phyloP scores from a whole-genome alignment of 176 grass and related monocot species.

The Zoysia pacifica region DNA sequence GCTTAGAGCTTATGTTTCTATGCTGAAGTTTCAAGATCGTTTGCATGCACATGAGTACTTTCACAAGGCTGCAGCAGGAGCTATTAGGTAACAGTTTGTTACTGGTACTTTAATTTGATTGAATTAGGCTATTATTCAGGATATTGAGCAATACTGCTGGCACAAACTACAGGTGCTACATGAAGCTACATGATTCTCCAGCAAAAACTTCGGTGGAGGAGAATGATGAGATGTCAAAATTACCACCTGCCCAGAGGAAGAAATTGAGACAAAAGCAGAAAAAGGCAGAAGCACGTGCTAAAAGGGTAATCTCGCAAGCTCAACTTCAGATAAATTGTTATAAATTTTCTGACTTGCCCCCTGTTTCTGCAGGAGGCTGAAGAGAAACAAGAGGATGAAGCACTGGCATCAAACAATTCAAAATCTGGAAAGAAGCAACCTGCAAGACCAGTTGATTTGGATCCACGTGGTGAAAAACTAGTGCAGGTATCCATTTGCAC shows the following conservation, averaged over 20 bases:
- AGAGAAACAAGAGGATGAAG: conserved; percentile 87
- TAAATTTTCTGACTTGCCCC: conserved; percentile 20
- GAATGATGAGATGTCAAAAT: conserved; percentile 84
- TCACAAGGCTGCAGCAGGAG: conserved; percentile 91
- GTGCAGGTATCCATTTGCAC: conserved; percentile 63
- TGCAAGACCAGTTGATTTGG: conserved; percentile 80
- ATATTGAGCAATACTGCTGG: conserved; percentile 29
- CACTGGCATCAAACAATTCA: conserved; percentile 52
- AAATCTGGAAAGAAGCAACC: conserved; percentile 91
- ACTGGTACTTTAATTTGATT: conserved; percentile 30
- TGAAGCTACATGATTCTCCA: conserved; percentile 96
- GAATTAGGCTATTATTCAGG: conserved; percentile 12
- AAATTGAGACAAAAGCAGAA: conserved; percentile 99
- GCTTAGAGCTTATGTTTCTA: conserved; percentile 87
- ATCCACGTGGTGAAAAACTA: conserved; percentile 92
- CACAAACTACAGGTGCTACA: conserved; percentile 73
- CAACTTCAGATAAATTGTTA: conserved; percentile 16
- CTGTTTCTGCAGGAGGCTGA: conserved; percentile 82
- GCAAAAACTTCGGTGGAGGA: conserved; percentile 73
- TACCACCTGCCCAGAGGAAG: conserved; percentile 92
- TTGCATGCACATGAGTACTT: conserved; percentile 99
- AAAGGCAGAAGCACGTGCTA: conserved; percentile 96
- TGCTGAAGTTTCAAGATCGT: conserved; percentile 96
- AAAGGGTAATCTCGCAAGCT: conserved; percentile 68
- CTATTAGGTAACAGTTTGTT: conserved; percentile 66